These are phyloP conservation scores for Cicer cuneatum DNA, from an alignment of 306 rosid species.

Conservation along the genomic window DNA sequence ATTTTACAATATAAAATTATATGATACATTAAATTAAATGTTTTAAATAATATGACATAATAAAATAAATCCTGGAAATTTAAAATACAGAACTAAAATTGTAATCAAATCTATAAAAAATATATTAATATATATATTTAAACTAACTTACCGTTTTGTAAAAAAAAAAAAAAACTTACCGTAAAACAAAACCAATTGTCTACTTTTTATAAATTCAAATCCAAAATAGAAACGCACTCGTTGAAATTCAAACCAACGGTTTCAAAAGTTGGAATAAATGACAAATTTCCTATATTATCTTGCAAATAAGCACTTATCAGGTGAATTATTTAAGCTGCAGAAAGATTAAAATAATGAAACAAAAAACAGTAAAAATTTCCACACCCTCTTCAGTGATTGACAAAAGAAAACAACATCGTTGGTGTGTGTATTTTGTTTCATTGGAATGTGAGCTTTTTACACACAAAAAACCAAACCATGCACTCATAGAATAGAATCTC, in stretches of 20 bases:
- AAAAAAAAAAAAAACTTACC: too few relatives aligned
- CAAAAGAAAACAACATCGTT: not conserved
- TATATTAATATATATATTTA: too few relatives aligned
- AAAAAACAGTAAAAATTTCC: not conserved
- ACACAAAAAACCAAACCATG: conserved; percentile 54
- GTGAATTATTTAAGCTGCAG: too few relatives aligned
- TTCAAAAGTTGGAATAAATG: not conserved
- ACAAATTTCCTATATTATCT: not conserved
- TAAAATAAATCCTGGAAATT: too few relatives aligned
- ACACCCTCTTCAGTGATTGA: not conserved
- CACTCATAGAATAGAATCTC: conserved; percentile 63
- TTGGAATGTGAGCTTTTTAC: conserved; percentile 59
- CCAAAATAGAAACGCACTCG: not conserved
- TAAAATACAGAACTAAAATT: too few relatives aligned
- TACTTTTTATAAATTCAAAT: not conserved
- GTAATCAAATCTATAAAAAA: too few relatives aligned
- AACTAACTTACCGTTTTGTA: too few relatives aligned
- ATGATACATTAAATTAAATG: too few relatives aligned
- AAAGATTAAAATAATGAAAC: too few relatives aligned
- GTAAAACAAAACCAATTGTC: not conserved
- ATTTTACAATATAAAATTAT: too few relatives aligned
- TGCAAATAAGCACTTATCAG: not conserved
- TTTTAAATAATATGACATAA: too few relatives aligned
- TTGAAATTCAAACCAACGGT: not conserved
- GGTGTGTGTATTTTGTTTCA: conserved; percentile 45